Evolutionary conservation across 305 asterid species (phyloP), one percentile per base, ranked within the genome.

Genomic region (Ajuga reptans): DNA sequence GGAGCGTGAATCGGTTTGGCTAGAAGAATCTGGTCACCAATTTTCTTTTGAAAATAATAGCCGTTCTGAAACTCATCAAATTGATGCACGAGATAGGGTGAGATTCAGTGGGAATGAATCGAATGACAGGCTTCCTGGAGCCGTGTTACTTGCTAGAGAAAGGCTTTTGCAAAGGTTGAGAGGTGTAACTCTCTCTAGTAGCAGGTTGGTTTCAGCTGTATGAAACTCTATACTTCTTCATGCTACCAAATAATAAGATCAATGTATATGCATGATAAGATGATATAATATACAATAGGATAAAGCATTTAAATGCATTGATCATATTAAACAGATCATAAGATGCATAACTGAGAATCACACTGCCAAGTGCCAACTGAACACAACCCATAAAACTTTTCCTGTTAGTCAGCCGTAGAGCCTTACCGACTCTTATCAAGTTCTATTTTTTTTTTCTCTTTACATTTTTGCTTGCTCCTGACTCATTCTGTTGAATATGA

Each of bases 81-180:
- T 55, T 55, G 75, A 69, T 61, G 61, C 29, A 41, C 82, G 46
- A 68, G 88, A 75, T 62, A 80, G 87, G 77, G 47, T 66, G 69
- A 79, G 87, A 72, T 58, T 64, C 45, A 41, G 77, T 69, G 82
- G 79, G 65, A 84, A 77, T 21, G 27, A 21, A 2, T 21, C 27
- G 27, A 21, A 21, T 68, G 92, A 84, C 61, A 81, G 92, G 80
- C 97, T 92, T 71, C 97, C 98, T 2, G 88, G 90, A 81, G 79
- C 87, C 34, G 97, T 90, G 14, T 43, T 92, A 37, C 96, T 90
- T 79, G 98, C 97, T 14, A 84, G 94, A 78, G 98, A 92, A 69
- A 82, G 96, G 75, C 96, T 92, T 77, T 72, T 92, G 60, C 87
- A 74, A 62, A 84, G 98, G 83, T 62, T 92, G 75, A 88, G 96